These are phyloP conservation scores for Yarrowia sp. DNA, from an alignment of 805 yeast genomes.

Conservation along the genomic window DNA sequence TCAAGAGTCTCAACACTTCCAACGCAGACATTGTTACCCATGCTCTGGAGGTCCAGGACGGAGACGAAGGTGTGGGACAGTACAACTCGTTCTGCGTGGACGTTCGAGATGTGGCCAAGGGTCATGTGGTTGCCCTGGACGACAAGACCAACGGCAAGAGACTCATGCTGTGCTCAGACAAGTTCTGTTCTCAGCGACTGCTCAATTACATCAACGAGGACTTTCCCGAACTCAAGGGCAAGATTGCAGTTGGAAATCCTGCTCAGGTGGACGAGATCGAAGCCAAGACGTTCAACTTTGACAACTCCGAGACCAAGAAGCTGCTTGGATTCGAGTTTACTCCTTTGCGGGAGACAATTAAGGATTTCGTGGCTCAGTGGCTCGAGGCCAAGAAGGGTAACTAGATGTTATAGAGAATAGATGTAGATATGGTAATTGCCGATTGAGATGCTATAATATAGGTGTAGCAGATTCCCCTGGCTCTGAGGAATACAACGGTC, in stretches of 20 bases:
- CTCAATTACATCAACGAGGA: conserved; percentile 28
- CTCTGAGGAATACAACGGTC: too few relatives aligned
- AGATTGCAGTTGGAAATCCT: neutral
- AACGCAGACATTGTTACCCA: conserved; percentile 24
- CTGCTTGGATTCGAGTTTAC: conserved; percentile 6
- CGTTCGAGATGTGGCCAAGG: conserved; percentile 60
- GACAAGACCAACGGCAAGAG: conserved; percentile 32
- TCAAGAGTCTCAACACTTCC: conserved; percentile 38
- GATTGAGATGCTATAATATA: too few relatives aligned
- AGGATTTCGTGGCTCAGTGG: conserved; percentile 10
- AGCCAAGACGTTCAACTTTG: neutral
- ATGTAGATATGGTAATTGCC: neutral
- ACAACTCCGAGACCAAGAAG: conserved; percentile 19
- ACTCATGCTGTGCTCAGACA: conserved; percentile 31
- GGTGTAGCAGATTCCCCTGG: too few relatives aligned
- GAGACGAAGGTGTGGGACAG: neutral
- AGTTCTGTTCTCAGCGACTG: conserved; percentile 26
- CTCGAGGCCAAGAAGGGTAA: neutral
- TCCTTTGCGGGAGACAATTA: neutral
- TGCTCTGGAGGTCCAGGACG: neutral
- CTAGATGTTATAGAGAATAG: neutral
- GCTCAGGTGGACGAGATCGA: neutral
- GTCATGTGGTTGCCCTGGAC: conserved; percentile 51
- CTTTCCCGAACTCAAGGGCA: conserved; percentile 9
- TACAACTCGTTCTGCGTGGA: conserved; percentile 41